phyloP scores from a whole-genome alignment of 169 alveolate species.

The Eimeria falciformis region DNA sequence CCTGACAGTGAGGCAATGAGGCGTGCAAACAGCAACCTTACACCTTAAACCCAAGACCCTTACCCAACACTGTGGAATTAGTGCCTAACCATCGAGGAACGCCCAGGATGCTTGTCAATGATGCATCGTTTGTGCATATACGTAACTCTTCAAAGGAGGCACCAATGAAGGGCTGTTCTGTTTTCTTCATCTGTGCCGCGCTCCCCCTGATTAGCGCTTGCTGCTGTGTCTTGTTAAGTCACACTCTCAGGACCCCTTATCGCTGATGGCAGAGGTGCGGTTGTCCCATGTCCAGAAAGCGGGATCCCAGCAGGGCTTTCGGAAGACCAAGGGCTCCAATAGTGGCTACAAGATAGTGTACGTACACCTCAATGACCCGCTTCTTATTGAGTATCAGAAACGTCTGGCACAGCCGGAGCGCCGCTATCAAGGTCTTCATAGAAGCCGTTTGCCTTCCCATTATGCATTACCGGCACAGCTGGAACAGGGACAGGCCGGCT shows the following conservation, averaged over 20 bases:
- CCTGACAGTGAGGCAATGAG: conserved; percentile 64
- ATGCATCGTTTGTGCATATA: too few species aligned
- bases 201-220: too few species aligned
- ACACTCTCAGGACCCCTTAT: conserved; percentile 51
- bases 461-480: background rate
- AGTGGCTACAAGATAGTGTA: conserved; percentile 67
- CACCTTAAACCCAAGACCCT: too few species aligned
- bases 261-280: conserved; percentile 48
- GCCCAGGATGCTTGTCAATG: too few species aligned
- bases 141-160: too few species aligned
- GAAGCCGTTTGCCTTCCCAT: background rate
- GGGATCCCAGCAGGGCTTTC: conserved; percentile 65
- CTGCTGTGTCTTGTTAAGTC: too few species aligned
- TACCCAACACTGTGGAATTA: too few species aligned
- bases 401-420: conserved; percentile 44
- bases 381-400: conserved; percentile 47
- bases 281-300: conserved; percentile 11
- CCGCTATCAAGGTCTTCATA: background rate
- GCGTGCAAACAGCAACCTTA: too few species aligned
- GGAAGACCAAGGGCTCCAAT: conserved; percentile 39
- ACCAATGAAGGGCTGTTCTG: too few species aligned
- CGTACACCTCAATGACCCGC: conserved; percentile 62
- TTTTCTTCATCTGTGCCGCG: too few species aligned
- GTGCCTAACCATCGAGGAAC: too few species aligned
- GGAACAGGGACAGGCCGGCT: background rate